These are phyloP conservation scores for Schizopora paradoxa DNA, from an alignment of 1,284 basidiomycete species.

Conservation along the genomic window DNA sequence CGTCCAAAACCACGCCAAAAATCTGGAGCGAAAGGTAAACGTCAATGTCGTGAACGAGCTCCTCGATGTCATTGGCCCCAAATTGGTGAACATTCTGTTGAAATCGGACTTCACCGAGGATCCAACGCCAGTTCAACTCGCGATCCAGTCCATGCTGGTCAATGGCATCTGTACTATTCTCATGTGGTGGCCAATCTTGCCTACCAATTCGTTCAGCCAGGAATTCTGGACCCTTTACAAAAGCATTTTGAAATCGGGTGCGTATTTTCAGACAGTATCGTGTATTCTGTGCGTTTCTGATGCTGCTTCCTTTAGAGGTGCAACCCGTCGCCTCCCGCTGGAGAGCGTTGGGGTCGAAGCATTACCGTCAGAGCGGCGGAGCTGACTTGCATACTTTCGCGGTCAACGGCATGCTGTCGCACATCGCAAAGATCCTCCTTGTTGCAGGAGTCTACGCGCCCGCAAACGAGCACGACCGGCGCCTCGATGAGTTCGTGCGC, in stretches of 20 bases:
- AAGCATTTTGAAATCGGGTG: background rate
- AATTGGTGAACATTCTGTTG: background rate
- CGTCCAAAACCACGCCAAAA: background rate
- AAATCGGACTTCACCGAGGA: slow-evolving; percentile 1
- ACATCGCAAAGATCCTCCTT: no score
- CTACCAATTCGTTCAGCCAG: background rate
- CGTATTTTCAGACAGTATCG: background rate
- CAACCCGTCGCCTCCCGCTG: slow-evolving; percentile 7
- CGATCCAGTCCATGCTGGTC: slow-evolving; percentile 1
- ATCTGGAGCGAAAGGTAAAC: background rate
- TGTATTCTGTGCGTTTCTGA: no score
- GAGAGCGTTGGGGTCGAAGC: slow-evolving; percentile 3
- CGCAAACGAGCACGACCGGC: no score
- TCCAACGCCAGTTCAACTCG: slow-evolving; percentile 3
- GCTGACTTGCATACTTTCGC: no score
- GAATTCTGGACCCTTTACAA: slow-evolving; percentile 1
- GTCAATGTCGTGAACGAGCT: background rate
- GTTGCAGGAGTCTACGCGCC: no score
- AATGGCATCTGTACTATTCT: background rate
- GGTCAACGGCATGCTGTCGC: no score
- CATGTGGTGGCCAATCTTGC: background rate
- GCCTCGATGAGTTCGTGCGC: background rate
- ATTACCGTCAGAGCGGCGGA: no score
- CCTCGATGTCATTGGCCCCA: background rate
- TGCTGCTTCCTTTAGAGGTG: background rate